Evolutionary conservation across 371 early-diverging fungal genomes (phyloP).

Genomic region (Apophysomyces sp.): DNA sequence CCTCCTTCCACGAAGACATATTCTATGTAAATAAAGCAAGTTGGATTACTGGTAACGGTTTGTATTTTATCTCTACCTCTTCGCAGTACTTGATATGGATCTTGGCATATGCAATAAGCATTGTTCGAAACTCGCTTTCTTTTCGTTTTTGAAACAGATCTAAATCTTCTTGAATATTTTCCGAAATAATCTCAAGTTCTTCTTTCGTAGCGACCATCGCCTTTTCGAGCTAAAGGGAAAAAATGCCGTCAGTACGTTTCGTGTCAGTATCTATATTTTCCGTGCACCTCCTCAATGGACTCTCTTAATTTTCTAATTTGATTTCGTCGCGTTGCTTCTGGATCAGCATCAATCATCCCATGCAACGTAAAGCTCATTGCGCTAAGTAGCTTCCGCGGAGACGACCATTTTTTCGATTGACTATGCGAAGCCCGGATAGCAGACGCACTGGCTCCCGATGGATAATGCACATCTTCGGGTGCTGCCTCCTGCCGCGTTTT

Average conservation of each 20-base stretch:
- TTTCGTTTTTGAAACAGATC: conserved; percentile 86
- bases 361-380: conserved; percentile 69
- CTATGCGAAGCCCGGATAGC: conserved; percentile 32
- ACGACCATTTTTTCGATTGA: conserved; percentile 48
- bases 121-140: conserved; percentile 68
- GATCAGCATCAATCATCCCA: conserved; percentile 93
- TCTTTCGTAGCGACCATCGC: conserved; percentile 55
- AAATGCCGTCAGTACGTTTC: neutral
- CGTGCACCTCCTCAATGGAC: conserved; percentile 56
- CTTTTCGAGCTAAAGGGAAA: conserved; percentile 57
- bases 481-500: conserved; percentile 1
- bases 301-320: conserved; percentile 81
- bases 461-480: conserved; percentile 18
- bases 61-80: conserved; percentile 38
- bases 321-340: conserved; percentile 82
- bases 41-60: neutral
- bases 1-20: conserved; percentile 19
- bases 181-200: conserved; percentile 72
- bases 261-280: neutral
- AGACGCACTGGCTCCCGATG: conserved; percentile 29
- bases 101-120: conserved; percentile 75
- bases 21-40: conserved; percentile 15
- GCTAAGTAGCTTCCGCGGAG: conserved; percentile 53
- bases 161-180: conserved; percentile 76
- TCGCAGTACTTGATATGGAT: conserved; percentile 77